Evolutionary conservation across 257 asterid genomes (phyloP).

Genomic region (Solanum sitiens): DNA sequence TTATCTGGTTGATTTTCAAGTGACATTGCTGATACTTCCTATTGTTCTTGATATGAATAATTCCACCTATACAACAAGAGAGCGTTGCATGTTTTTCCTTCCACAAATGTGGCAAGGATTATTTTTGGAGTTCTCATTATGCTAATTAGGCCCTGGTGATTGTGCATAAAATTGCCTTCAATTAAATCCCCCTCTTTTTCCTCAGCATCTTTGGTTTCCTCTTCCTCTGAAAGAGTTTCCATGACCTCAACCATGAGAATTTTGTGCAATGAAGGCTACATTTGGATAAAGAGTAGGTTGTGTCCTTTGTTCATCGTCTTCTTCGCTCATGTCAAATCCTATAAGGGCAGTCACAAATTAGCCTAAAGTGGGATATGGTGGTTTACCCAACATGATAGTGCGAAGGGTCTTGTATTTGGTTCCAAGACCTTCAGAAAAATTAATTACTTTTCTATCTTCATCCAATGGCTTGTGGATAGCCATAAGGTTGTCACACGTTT

Average conservation of each 20-base stretch:
- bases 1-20: not conserved
- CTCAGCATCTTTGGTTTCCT: not conserved
- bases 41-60: not conserved
- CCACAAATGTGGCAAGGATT: not conserved
- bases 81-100: not conserved
- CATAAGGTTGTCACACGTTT: not conserved
- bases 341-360: not conserved
- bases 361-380: not conserved
- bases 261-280: not conserved
- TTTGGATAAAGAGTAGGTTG: not conserved
- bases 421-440: no score
- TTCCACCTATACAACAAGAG: not conserved
- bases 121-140: not conserved
- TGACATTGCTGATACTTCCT: not conserved
- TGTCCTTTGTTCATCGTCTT: not conserved
- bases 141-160: not conserved
- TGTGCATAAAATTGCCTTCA: not conserved
- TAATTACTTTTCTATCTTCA: not conserved
- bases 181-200: not conserved
- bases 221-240: not conserved
- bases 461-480: no score
- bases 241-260: not conserved
- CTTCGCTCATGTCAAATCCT: not conserved
- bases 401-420: no score
- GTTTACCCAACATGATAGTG: no score